These are phyloP conservation scores for Sugiyamaella boreocaroliniensis DNA, from an alignment of 805 yeast genomes.

Conservation along the genomic window DNA sequence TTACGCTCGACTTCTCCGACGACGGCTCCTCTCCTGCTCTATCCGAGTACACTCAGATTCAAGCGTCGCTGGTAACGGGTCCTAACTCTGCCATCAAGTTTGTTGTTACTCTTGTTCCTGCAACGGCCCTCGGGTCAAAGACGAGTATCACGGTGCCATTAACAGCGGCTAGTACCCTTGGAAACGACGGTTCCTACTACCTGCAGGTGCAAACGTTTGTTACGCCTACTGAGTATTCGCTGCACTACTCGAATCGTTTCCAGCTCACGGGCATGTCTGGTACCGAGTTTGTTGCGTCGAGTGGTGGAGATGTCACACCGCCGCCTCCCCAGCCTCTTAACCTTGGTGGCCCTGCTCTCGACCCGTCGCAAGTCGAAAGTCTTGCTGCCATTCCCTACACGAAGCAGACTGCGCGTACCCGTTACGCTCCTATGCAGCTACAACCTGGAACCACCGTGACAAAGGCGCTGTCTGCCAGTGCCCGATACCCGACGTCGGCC, in stretches of 20 bases:
- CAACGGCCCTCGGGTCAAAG: not conserved
- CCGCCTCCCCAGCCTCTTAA: slow-evolving; percentile 38
- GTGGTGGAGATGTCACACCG: slow-evolving; percentile 41
- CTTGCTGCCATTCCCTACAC: slow-evolving; percentile 70
- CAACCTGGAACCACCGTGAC: slow-evolving; percentile 76
- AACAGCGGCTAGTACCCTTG: slow-evolving; percentile 37
- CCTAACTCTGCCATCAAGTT: slow-evolving; percentile 39
- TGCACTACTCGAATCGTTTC: slow-evolving; percentile 66
- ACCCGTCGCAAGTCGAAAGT: slow-evolving; percentile 35
- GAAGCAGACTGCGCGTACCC: slow-evolving; percentile 66
- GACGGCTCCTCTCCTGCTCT: slow-evolving; percentile 45
- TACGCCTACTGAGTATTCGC: slow-evolving; percentile 41
- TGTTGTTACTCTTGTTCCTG: not conserved
- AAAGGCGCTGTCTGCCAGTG: slow-evolving; percentile 41
- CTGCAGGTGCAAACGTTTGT: slow-evolving; percentile 58
- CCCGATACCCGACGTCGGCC: slow-evolving; percentile 60
- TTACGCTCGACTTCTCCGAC: slow-evolving; percentile 51
- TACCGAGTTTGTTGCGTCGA: slow-evolving; percentile 28
- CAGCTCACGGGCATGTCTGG: slow-evolving; percentile 68
- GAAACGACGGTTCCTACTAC: slow-evolving; percentile 62
- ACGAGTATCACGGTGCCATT: slow-evolving; percentile 37
- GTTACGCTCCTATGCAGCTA: slow-evolving; percentile 88
- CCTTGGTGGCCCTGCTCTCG: slow-evolving; percentile 34
- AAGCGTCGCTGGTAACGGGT: slow-evolving; percentile 66
- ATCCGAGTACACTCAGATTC: slow-evolving; percentile 37